A percentile compares a stretch with the other conserved stretches of the same genome.
Evolutionary conservation across 225 moss, liverwort and hornwort species (phyloP).

Genomic region (Marchantia paleacea): DNA sequence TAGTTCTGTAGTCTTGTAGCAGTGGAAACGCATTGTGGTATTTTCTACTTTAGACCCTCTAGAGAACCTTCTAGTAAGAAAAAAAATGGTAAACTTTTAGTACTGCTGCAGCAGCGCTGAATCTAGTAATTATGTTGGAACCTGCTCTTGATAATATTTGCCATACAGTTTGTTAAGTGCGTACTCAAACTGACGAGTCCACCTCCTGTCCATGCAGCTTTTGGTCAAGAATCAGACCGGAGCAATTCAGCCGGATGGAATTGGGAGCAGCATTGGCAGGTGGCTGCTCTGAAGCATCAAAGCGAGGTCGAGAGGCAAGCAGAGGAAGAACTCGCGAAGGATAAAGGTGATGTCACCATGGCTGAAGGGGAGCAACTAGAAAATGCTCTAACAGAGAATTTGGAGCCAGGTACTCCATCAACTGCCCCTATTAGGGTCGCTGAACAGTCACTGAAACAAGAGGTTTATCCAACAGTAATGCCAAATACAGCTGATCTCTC

Average conservation of each 20-base stretch:
- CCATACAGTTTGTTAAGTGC: neutral
- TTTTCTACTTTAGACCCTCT: too few species aligned
- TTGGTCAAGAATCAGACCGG: conserved; percentile 27
- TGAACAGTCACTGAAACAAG: conserved; percentile 31
- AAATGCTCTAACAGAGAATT: conserved; percentile 24
- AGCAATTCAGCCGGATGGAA: conserved; percentile 28
- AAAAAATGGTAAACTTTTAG: too few species aligned
- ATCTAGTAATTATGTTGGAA: too few species aligned
- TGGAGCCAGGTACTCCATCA: conserved; percentile 47
- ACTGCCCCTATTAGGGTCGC: conserved; percentile 35
- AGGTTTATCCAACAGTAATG: conserved; percentile 22
- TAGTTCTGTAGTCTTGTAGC: too few species aligned
- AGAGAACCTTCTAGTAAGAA: too few species aligned
- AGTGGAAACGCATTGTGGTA: too few species aligned
- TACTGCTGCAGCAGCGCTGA: too few species aligned
- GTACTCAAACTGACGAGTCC: neutral
- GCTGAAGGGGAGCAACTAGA: conserved; percentile 30
- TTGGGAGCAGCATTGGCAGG: conserved; percentile 44
- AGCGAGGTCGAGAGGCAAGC: conserved; percentile 28
- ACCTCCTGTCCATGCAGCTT: conserved; percentile 14
- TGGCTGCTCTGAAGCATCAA: conserved; percentile 36
- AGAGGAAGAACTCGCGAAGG: conserved; percentile 31
- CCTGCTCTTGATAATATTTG: too few species aligned
- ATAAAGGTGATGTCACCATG: conserved; percentile 39
- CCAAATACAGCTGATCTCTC: conserved; percentile 11